phyloP scores from a whole-genome alignment of 257 asterid genomes.

The Misopates orontium region DNA sequence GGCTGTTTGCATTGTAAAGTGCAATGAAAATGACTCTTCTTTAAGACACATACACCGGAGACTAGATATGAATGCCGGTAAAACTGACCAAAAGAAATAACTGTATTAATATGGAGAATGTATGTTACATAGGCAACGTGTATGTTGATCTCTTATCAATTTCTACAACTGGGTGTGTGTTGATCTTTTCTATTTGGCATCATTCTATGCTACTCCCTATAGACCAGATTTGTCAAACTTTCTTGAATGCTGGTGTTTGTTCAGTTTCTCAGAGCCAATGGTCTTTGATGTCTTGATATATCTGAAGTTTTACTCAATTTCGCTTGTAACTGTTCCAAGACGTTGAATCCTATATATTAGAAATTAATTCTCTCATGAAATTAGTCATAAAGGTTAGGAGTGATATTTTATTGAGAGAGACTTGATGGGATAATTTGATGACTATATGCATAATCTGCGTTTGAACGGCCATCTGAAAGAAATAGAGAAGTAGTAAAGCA shows the following conservation, averaged over 20 bases:
- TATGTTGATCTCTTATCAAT: background rate
- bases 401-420: background rate
- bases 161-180: no score
- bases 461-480: slow-evolving; percentile 2
- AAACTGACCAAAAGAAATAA: no score
- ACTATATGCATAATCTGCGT: slow-evolving; percentile 1
- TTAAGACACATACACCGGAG: no score
- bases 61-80: no score
- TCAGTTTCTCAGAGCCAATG: background rate
- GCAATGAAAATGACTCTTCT: no score
- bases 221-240: background rate
- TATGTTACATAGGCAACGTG: background rate
- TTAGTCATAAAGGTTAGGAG: background rate
- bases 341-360: background rate
- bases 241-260: background rate
- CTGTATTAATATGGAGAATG: no score
- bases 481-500: background rate
- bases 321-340: background rate
- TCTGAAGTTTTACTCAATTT: background rate
- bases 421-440: background rate
- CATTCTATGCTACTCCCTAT: slow-evolving; percentile 4
- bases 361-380: background rate
- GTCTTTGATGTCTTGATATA: background rate
- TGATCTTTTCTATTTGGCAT: background rate
- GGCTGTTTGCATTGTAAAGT: no score